phyloP scores from a whole-genome alignment of 805 yeast genomes.

The Lipomyces lipofer region DNA sequence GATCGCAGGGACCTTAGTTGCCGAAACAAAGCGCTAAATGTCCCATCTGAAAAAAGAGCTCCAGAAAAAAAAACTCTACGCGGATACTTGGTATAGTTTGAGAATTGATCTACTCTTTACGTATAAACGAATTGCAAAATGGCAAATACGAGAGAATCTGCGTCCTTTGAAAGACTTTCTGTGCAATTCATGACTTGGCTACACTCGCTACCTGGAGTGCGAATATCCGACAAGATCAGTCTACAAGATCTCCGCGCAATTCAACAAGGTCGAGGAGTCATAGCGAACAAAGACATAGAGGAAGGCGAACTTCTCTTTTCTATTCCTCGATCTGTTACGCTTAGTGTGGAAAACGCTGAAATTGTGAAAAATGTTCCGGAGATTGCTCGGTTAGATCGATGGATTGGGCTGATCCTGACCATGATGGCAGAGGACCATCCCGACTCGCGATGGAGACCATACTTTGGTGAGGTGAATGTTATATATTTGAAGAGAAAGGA shows the following conservation, averaged over 20 bases:
- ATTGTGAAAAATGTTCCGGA: constrained; percentile 33
- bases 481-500: neutral
- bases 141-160: no score
- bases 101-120: no score
- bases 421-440: constrained; percentile 61
- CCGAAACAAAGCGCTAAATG: no score
- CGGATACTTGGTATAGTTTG: no score
- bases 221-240: constrained; percentile 55
- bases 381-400: constrained; percentile 49
- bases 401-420: constrained; percentile 76
- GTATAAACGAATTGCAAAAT: no score
- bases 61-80: no score
- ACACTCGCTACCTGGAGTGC: constrained; percentile 15
- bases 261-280: constrained; percentile 76
- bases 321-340: constrained; percentile 59
- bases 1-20: no score
- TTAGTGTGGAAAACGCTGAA: constrained; percentile 58
- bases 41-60: no score
- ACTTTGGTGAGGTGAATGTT: no score
- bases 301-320: constrained; percentile 66
- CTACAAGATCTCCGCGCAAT: constrained; percentile 60
- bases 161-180: constrained; percentile 12
- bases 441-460: constrained; percentile 64
- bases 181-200: constrained; percentile 25
- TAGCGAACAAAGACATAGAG: constrained; percentile 61